Base-by-base conservation (phyloP, 1,284 basidiomycete species). In the Coniophora puteana region DNA sequence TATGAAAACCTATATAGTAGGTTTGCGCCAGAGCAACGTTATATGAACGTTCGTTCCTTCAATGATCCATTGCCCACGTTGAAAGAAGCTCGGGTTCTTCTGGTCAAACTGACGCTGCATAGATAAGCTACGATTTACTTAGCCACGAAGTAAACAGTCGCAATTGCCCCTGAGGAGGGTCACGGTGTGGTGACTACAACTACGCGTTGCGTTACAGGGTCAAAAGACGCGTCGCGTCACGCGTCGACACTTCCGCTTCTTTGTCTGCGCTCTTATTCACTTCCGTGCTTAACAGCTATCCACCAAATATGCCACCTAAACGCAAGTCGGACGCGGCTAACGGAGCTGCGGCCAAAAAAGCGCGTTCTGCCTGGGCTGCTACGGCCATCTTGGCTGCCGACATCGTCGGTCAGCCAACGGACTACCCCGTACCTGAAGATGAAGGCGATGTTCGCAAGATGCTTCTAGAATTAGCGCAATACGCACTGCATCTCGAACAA, bases 401-500 rank as follows among this genome's bases (percentile, higher is more conserved):
- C 1, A 61, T 72, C 46, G 60, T 74, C 30, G 58, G 57, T 12
- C 52, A 66, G 33, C 54, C 53, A n/a, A 50, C 55, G 22, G 55
- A 49, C 20, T 71, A 66, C 38, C 53, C 56, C 8, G 54, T 74
- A 26, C 54, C 67, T 11, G 61, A 63, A 11, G 63, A 61, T 36
- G 55, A 55, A 17, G 59, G 55, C 6, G 60, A 44, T 4, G 49
- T 67, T 16, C 59, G 65, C 24, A 50, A 52, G 41, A 50, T 55
- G 22, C 43, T 65, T 4, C 57, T 68, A 13, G 47, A 64, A 16
- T 61, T 79, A 25, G 73, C 73, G 0, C 51, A 61, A 39, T 78
- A 78, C 48, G 68, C 65, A 24, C 65, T 63, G 24, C 53, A 57
- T 43, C 57, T 80, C 16, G 73, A 78, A 45, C 58, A 55, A 16